Base-by-base conservation (phyloP, 441 rosid genomes). In the Metrosideros polymorpha region DNA sequence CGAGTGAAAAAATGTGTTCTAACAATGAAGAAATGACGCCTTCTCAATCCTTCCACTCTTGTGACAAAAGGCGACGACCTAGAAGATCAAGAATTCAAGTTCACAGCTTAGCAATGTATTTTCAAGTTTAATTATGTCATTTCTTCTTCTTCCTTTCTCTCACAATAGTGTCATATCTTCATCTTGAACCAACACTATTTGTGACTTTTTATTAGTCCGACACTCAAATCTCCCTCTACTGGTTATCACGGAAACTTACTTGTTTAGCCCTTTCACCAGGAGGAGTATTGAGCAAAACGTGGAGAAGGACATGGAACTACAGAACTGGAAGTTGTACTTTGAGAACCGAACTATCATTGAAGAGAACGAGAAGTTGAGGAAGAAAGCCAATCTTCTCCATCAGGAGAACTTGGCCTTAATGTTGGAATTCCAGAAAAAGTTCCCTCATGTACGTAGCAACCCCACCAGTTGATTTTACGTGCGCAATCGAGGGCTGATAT, bases 331-430 rank as follows among this genome's bases (percentile, higher is more conserved):
- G 90, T 94, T 97, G 83, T 93, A 92, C 90, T 85, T 92, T 89
- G 90, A 92, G 95, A 97, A 97, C 87, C 93, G 91, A 85, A 91
- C 89, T 86, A 94, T 97, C 79, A 89, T 93, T 12, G 87, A 90
- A 91, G 96, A 94, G 91, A 97, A 97, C 25, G 93, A 97, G 90
- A 93, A 90, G 92, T 92, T 97, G 82, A 93, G 90, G 91, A 92
- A 90, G 89, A 94, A 92, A 94, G 98, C 96, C 55, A 52, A 88
- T 86, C 92, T 95, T 85, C 99, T 95, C 42, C 90, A 85, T 50
- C 93, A 92, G 90, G 99, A 97, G 91, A 97, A 97, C 87, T 92
- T 92, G 89, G 89, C 87, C 87, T 92, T 97, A 85, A 53, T 93
- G 18, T 87, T 92, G 85, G 92, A 90, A 86, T 91, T 95, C 86